Evolutionary conservation across 805 yeast genomes (phyloP), one percentile per base, ranked within the genome.

Genomic region (Pichia thaimueangensis): DNA sequence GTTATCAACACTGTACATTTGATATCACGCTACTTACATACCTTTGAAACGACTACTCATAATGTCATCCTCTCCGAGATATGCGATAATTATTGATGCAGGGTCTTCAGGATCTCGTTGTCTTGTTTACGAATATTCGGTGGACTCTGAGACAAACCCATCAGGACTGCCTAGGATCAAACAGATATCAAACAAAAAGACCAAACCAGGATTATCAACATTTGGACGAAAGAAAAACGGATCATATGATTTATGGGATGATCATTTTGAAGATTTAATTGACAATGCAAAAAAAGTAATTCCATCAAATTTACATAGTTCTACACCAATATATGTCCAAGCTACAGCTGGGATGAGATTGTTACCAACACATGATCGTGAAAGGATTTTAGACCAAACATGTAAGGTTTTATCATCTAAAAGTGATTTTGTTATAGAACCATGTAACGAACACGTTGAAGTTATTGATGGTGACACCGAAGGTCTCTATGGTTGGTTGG

Each of bases 271-370:
- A 46, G 71, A 74, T 4, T 64, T 93, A 37, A 67, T 89, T 15
- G 67, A 74, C 35, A 78, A 78, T 58, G 97, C 96, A 0, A 74
- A 77, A 51, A 59, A 63, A 4, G 73, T 83, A 19, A 77, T 93
- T 7, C 97, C 97, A 0, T 54, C 57, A 24, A 71, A 71, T 0
- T 68, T 74, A 42, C 76, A 78, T 50, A 47, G 59, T 1, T 74
- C 75, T 5, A 91, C 97, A 0, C 97, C 98, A 0, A 73, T 93
- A 1, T 93, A 79, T 52, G 76, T 93, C n/a, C 76, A 86, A 51
- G 95, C 97, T 3, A 93, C 98, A 0, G 98, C 98, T 5, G 98
- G 98, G 2, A 87, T 93, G 95, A 73, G 98, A 48, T 64, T 93
- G 32, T 58, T 91, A 35, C 76, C 82, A 0, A 67, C 69, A 27